Evolutionary conservation across 2,329 filamentous ascomycete genomes (phyloP), one percentile per base, ranked within the genome.

Genomic region (Talaromyces sp.): DNA sequence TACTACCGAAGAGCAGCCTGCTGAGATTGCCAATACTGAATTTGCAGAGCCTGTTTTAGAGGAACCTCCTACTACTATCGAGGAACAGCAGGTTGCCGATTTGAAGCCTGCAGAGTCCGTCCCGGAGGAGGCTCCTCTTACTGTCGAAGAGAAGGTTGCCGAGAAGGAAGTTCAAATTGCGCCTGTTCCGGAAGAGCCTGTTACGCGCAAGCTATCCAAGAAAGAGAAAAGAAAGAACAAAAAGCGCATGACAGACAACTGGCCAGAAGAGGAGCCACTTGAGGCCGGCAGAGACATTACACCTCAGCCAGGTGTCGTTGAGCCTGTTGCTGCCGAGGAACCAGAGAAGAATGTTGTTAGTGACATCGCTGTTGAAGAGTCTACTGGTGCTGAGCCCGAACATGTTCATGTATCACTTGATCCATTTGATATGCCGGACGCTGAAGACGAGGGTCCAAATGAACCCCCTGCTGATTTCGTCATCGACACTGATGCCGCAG

Each of bases 151-250:
- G 15, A 36, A 64, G 10, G 19, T 17, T 8, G 49, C 45, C 22
- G 27, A 67, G n/a, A n/a, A 27, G 15, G 34, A 43, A 13, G 2
- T 25, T 36, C 59, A 58, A n/a, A 19, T 27, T 61, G 13, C 29
- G 7, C 31, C 59, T 34, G 31, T 25, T 49, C 38, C 27, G 59
- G 31, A 60, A 47, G 64, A 66, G 31, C 43, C 64, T 34, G 8
- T 63, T 29, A 17, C 22, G 25, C 64, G n/a, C 19, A 63, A 66
- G 34, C 47, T 43, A 31, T 66, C 66, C 22, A 64, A 38, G 22
- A 65, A 65, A 25, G 67, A 68, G 17, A 68, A 68, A 36, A 54
- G 61, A 29, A 67, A 68, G 45, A 67, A 64, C 11, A 66, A 63
- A 51, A 61, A 67, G 25, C 25, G 27, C 22, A 47, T 51, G 51